Base-by-base conservation (phyloP, 352 stramenopile genomes). In the Phytophthora foliorum region DNA sequence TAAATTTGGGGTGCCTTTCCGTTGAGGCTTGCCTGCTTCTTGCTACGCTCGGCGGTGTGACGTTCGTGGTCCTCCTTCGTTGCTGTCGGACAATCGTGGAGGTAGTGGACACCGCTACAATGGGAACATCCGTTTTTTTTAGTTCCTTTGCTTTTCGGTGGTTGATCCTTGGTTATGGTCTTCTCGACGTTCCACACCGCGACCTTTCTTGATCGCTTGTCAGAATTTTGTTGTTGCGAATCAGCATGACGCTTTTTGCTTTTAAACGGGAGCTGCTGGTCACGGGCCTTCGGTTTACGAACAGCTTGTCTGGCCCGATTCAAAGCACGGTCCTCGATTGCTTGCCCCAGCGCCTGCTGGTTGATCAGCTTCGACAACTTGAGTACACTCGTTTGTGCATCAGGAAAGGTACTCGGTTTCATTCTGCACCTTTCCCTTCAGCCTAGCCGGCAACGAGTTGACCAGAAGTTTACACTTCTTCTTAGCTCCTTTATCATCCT, bases 41-140 rank as follows among this genome's bases (percentile, higher is more conserved):
- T n/a, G n/a, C n/a, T n/a, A n/a, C n/a, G n/a, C n/a, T n/a, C n/a
- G n/a, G 48, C 24, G 2, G 24, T 16, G 17, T 60, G 49, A 2
- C 49, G 59, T 8, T 67, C 49, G 16, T 39, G 59, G 29, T 60
- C 59, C 19, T 67, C 39, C n/a, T 60, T 24, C 13, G 50, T 67
- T 3, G 51, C 51, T 6, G 60, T 68, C 16, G 60, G 60, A 22
- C 60, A 61, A 1, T 13, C 6, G 21, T 38, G 61, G 10, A 61
- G n/a, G 41, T 68, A 55, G 21, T 68, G 51, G 0, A 31, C 41
- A 9, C 60, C 60, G 11, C 13, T 17, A 14, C 60, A 68, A 45
- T 61, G 38, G 31, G 61, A 68, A 39, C 49, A 68, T 14, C 39
- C 59, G 8, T 9, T 10, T 8, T 53, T 31, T 9, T 25, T 39